Evolutionary conservation across 2,329 filamentous ascomycete genomes (phyloP).

Genomic region (Nemania serpens): DNA sequence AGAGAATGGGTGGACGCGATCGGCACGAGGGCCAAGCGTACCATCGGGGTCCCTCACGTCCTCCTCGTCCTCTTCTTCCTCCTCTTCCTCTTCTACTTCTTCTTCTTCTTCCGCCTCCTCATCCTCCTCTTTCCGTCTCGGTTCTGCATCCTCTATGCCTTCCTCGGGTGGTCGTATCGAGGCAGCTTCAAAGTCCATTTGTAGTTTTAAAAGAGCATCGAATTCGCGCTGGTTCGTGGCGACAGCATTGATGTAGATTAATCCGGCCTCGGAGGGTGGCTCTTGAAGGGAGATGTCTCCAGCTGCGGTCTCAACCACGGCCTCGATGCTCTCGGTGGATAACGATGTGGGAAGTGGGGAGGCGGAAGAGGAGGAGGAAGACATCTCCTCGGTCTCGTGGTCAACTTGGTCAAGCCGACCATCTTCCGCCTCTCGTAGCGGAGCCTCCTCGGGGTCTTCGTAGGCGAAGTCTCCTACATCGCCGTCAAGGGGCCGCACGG

Average conservation of each 20-base stretch:
- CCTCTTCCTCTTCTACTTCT: slow-evolving; percentile 42
- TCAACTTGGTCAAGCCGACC: slow-evolving; percentile 67
- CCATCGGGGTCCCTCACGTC: slow-evolving; percentile 43
- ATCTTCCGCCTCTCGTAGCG: slow-evolving; percentile 60
- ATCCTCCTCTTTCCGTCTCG: slow-evolving; percentile 38
- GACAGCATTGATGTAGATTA: slow-evolving; percentile 52
- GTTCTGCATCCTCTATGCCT: slow-evolving; percentile 39
- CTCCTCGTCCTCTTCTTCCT: slow-evolving; percentile 47
- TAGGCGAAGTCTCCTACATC: slow-evolving; percentile 73
- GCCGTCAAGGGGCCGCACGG: slow-evolving; percentile 75
- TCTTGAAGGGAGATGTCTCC: slow-evolving; percentile 28
- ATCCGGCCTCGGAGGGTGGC: slow-evolving; percentile 42
- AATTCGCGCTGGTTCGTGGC: slow-evolving; percentile 61
- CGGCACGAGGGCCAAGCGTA: slow-evolving; percentile 38
- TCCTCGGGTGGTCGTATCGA: slow-evolving; percentile 42
- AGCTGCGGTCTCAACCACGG: slow-evolving; percentile 32
- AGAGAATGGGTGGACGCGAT: slow-evolving; percentile 75
- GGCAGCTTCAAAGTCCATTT: slow-evolving; percentile 60
- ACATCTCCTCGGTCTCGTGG: slow-evolving; percentile 39
- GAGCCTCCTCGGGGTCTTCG: slow-evolving; percentile 50
- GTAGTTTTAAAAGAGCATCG: slow-evolving; percentile 58
- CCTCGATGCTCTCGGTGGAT: slow-evolving; percentile 32
- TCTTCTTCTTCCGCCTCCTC: slow-evolving; percentile 39
- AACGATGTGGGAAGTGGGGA: not conserved
- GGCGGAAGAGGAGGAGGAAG: not conserved